Evolutionary conservation across 495 filamentous ascomycete genomes (phyloP), one percentile per base, ranked within the genome.

Genomic region (Rusavskia elegans): DNA sequence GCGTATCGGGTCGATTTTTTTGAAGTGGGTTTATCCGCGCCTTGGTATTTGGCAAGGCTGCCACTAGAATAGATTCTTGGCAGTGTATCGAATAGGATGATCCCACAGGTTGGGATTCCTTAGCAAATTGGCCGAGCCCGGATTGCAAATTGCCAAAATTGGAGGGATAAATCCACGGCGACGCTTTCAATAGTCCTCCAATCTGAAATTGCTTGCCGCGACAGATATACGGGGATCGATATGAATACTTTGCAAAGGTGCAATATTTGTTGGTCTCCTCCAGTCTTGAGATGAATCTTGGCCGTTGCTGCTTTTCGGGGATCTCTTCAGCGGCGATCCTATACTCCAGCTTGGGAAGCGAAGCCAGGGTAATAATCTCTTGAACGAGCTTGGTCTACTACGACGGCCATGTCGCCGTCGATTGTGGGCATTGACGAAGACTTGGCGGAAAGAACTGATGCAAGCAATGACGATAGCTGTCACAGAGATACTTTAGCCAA

Each of bases 401-500:
- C 3, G 39, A 17, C 20, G 39, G n/a, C 5, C 39, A 0, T 42
- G 39, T 46, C 23, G 44, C 23, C 23, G 44, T 46, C 44, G 44
- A 13, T 46, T 46, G 14, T 29, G 44, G 21, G 44, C 23, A 42
- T 53, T 40, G 29, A 54, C 46, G 44, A 45, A 59, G 29, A 53
- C 49, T 32, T 51, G 41, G 49, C 54, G 54, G 36, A 55, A 55
- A 9, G 54, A 55, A n/a, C 20, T 42, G 14, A 55, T 49, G 42
- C 54, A 55, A 5, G 50, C 49, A 25, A 55, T 37, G 10, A 52
- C 36, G 14, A 55, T 52, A 14, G 54, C 54, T 52, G 49, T 30
- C 27, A 14, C 5, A 16, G 16, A 29, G 7, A 46, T 35, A 16
- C 14, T 14, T 30, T 48, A 13, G 27, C 11, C 14, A 38, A 11